Evolutionary conservation across 495 filamentous ascomycete genomes (phyloP).

Genomic region (Tetracladium setigerum): DNA sequence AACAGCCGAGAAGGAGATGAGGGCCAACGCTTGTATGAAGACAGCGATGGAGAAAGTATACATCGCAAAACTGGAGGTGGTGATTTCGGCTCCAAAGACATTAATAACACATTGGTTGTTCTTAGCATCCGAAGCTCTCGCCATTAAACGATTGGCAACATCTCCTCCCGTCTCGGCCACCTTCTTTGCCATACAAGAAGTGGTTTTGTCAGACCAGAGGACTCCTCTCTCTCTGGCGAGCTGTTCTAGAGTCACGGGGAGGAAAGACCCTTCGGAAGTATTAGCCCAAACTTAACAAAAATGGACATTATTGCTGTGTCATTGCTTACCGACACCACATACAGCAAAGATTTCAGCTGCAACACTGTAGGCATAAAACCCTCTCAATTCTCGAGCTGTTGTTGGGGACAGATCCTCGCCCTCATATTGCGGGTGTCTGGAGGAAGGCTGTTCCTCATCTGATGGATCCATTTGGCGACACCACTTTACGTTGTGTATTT

Average conservation of each 20-base stretch:
- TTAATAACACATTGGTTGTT: conserved; percentile 71
- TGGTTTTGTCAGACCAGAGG: conserved; percentile 63
- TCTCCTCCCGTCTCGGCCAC: conserved; percentile 3
- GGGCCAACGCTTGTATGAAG: conserved; percentile 77
- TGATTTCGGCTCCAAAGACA: conserved; percentile 77
- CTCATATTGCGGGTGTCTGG: conserved; percentile 43
- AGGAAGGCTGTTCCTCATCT: background rate
- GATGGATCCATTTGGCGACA: too few species aligned
- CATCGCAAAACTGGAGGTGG: conserved; percentile 96
- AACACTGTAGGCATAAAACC: conserved; percentile 95
- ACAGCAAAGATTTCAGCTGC: conserved; percentile 95
- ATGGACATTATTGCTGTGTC: background rate
- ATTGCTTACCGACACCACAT: conserved; percentile 57
- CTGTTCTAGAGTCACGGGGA: conserved; percentile 90
- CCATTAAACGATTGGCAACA: conserved; percentile 7
- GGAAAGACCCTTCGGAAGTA: conserved; percentile 64
- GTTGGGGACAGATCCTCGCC: conserved; percentile 88
- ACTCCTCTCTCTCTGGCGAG: conserved; percentile 85
- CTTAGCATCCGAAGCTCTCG: conserved; percentile 18
- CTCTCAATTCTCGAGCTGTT: conserved; percentile 74
- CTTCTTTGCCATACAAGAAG: conserved; percentile 51
- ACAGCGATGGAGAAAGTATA: conserved; percentile 95
- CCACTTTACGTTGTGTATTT: too few species aligned
- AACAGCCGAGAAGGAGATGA: conserved; percentile 91
- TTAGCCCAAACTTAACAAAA: background rate